Conservation (phyloP, 176 grass and related monocot species). For the Lolium rigidum region DNA sequence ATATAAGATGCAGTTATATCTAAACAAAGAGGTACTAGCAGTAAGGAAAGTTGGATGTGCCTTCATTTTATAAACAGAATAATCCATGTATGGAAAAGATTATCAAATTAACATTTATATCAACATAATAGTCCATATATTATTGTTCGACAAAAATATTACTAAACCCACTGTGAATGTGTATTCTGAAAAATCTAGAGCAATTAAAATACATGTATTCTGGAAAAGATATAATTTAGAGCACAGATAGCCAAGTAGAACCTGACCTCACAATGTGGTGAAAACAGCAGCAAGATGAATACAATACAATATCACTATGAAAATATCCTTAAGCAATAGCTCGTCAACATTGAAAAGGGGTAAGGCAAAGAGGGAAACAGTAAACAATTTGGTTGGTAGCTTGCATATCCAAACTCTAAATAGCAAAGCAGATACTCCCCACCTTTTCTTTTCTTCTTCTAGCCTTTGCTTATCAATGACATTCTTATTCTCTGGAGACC, state of each 20-base stretch:
- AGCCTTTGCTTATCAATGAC: slow-evolving; percentile 72
- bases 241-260: slow-evolving; percentile 36
- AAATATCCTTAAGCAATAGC: slow-evolving; percentile 24
- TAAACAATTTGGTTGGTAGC: slow-evolving; percentile 26
- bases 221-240: slow-evolving; percentile 15
- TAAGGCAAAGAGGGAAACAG: slow-evolving; percentile 2
- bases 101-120: slow-evolving; percentile 15
- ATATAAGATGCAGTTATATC: slow-evolving; percentile 1
- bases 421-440: slow-evolving; percentile 60
- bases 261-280: slow-evolving; percentile 44
- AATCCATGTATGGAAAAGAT: not conserved
- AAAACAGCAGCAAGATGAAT: slow-evolving; percentile 46
- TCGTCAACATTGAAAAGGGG: slow-evolving; percentile 1
- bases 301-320: slow-evolving; percentile 36
- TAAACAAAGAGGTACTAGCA: not conserved
- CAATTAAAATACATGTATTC: slow-evolving; percentile 15
- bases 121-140: not conserved
- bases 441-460: slow-evolving; percentile 99
- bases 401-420: slow-evolving; percentile 26
- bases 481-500: slow-evolving; percentile 62
- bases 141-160: slow-evolving; percentile 18
- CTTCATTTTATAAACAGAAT: slow-evolving; percentile 5
- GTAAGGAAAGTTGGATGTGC: not conserved
- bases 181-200: not conserved
- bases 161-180: not conserved